Conservation (phyloP, 1,284 basidiomycete genomes). For the Sanguinoderma infundibulare region DNA sequence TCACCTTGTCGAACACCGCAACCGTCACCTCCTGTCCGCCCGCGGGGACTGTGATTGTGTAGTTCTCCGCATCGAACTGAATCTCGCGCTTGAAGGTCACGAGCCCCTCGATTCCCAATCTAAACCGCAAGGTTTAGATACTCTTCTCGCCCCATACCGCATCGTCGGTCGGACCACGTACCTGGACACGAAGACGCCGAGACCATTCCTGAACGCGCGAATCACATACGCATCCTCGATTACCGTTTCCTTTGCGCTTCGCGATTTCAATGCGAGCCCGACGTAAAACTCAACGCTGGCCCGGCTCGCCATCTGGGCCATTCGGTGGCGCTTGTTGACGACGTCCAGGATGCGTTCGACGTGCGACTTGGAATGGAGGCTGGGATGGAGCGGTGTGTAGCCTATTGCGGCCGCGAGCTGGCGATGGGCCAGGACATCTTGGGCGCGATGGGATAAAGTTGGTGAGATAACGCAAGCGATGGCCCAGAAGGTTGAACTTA, state of each 20-base stretch:
- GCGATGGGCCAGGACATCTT: slow-evolving; percentile 93
- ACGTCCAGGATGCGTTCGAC: slow-evolving; percentile 89
- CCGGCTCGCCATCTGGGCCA: slow-evolving; percentile 96
- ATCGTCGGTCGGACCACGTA: slow-evolving; percentile 46
- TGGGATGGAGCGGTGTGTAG: slow-evolving; percentile 83
- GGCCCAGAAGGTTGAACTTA: slow-evolving; percentile 44
- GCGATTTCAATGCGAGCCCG: slow-evolving; percentile 85
- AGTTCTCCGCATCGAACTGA: slow-evolving; percentile 91
- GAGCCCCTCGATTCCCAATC: slow-evolving; percentile 92
- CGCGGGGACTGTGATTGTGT: slow-evolving; percentile 76
- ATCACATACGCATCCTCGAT: slow-evolving; percentile 95
- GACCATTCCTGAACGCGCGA: slow-evolving; percentile 91
- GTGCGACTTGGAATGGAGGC: slow-evolving; percentile 87
- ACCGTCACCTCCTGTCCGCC: slow-evolving; percentile 59
- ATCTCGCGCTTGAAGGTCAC: slow-evolving; percentile 92
- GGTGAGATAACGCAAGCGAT: slow-evolving; percentile 22
- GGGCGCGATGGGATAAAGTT: slow-evolving; percentile 9
- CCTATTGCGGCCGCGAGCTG: slow-evolving; percentile 93
- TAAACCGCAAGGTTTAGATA: slow-evolving; percentile 37
- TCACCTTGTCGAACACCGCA: slow-evolving; percentile 92
- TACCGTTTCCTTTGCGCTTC: slow-evolving; percentile 59
- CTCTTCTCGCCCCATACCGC: slow-evolving; percentile 16
- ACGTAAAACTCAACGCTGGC: slow-evolving; percentile 99
- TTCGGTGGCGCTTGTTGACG: slow-evolving; percentile 91
- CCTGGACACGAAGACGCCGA: slow-evolving; percentile 96